Evolutionary conservation across 164 flowering plant species (phyloP).

Genomic region (Warburgia ugandensis): DNA sequence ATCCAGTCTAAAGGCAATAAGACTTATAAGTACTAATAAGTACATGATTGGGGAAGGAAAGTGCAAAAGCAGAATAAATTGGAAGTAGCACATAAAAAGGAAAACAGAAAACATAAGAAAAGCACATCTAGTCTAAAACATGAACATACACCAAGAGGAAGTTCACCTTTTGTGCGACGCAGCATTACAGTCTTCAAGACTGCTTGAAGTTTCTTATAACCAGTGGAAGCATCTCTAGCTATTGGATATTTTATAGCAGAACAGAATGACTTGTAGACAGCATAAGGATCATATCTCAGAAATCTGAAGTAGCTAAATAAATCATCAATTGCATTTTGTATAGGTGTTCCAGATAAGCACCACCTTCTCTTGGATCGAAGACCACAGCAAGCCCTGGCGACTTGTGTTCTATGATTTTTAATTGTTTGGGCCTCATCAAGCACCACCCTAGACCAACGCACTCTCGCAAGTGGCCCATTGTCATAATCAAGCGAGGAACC

Average conservation of each 20-base stretch:
- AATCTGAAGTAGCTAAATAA: slow-evolving; percentile 96
- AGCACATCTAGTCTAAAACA: not conserved
- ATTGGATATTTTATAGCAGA: slow-evolving; percentile 54
- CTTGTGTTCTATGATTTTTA: slow-evolving; percentile 90
- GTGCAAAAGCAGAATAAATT: too few species aligned
- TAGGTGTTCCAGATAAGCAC: slow-evolving; percentile 99
- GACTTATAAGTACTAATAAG: too few species aligned
- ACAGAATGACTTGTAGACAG: slow-evolving; percentile 54
- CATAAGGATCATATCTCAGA: slow-evolving; percentile 78
- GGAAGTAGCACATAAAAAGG: too few species aligned
- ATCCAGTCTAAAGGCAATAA: too few species aligned
- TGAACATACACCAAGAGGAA: not conserved
- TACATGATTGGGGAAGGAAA: too few species aligned
- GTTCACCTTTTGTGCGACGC: slow-evolving; percentile 90
- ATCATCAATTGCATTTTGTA: slow-evolving; percentile 94
- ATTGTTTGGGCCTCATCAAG: slow-evolving; percentile 99
- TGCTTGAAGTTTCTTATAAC: slow-evolving; percentile 92
- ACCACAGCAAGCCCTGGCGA: slow-evolving; percentile 94
- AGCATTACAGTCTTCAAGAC: slow-evolving; percentile 78
- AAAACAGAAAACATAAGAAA: not conserved
- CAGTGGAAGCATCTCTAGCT: slow-evolving; percentile 54
- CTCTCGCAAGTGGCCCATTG: slow-evolving; percentile 77
- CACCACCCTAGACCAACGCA: slow-evolving; percentile 81
- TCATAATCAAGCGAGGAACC: slow-evolving; percentile 35
- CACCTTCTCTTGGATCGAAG: slow-evolving; percentile 94